Base-by-base conservation (phyloP, 768 basidiomycete genomes). In the Kwoniella botswanensis region DNA sequence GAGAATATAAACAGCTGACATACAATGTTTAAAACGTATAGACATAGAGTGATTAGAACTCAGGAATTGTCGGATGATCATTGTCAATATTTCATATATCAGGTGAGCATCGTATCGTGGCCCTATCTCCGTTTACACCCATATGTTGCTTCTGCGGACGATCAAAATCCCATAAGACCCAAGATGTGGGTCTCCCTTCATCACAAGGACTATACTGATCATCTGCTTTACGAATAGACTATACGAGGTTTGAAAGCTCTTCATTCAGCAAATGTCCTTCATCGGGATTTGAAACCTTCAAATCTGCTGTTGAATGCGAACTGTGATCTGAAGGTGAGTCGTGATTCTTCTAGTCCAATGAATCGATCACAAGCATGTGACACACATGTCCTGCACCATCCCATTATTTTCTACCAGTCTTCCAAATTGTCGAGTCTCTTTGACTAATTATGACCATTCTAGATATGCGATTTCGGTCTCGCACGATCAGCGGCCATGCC, bases 1-100 rank as follows among this genome's bases (percentile, higher is more conserved):
- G 9, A 17, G 13, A 18, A 15, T 50, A 18, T 3, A 2, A 15
- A 18, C 6, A 50, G 46, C 46, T 50, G 46, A 50, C 35, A 35
- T 35, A 35, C 35, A 35, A 35, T 35, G 35, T 35, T 35, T 6
- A 7, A 35, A 35, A 7, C 7, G 35, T 35, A 21, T 44, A 67
- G 77, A 75, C 94, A 98, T 82, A 90, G 96, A 65, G 97, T 99
- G 58, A 98, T 99, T 76, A 88, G 93, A 26, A 96, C 97, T 0
- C 96, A 98, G 84, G 89, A 92, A 70, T 87, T 99, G 53, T 92
- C 91, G 68, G 96, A 98, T 81, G 94, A 98, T 80, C 95, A 98
- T 81, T 91, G 90, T 76, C 94, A 98, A 84, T 99, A 99, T 83
- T 98, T 99, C 81, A 90, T 96, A 74, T 99, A 99, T 83, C 96